These are phyloP conservation scores for Fusarium sororula DNA, from an alignment of 2,329 filamentous ascomycete genomes.

Conservation along the genomic window DNA sequence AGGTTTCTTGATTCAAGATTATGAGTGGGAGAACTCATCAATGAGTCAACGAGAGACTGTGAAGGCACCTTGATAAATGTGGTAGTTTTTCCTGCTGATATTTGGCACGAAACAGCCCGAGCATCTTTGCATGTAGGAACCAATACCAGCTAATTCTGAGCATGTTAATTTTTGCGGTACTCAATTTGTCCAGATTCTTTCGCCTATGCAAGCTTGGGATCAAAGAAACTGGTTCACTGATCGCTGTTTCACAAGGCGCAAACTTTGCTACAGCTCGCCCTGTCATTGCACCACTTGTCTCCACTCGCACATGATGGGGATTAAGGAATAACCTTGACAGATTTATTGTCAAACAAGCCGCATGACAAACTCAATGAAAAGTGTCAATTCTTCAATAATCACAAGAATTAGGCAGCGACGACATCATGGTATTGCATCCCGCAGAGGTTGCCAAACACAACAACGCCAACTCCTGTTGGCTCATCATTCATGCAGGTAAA, in stretches of 20 bases:
- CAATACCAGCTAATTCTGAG: not conserved
- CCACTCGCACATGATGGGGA: conserved; percentile 2
- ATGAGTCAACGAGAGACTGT: fast-evolving
- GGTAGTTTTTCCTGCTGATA: fast-evolving
- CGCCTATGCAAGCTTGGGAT: fast-evolving
- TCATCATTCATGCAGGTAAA: conserved; percentile 19
- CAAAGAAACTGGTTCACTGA: no score
- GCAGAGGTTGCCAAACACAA: conserved; percentile 16
- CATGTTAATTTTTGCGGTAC: fast-evolving
- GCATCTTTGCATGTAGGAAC: not conserved
- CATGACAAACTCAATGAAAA: not conserved
- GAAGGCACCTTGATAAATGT: not conserved
- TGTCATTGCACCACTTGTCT: not conserved
- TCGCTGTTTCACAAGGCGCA: not conserved
- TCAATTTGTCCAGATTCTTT: not conserved
- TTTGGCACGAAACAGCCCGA: not conserved
- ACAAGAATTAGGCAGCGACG: not conserved
- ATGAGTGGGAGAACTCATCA: fast-evolving
- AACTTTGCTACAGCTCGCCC: not conserved
- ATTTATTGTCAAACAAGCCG: not conserved
- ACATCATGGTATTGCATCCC: conserved; percentile 4
- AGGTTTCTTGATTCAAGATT: not conserved
- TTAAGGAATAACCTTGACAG: not conserved
- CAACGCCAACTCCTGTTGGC: conserved; percentile 16
- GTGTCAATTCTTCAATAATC: not conserved